Percentiles rank a stretch among this genome's conserved stretches.
These are phyloP conservation scores for Aureobasidium sp. DNA, from an alignment of 2,329 filamentous ascomycete genomes.

Conservation along the genomic window DNA sequence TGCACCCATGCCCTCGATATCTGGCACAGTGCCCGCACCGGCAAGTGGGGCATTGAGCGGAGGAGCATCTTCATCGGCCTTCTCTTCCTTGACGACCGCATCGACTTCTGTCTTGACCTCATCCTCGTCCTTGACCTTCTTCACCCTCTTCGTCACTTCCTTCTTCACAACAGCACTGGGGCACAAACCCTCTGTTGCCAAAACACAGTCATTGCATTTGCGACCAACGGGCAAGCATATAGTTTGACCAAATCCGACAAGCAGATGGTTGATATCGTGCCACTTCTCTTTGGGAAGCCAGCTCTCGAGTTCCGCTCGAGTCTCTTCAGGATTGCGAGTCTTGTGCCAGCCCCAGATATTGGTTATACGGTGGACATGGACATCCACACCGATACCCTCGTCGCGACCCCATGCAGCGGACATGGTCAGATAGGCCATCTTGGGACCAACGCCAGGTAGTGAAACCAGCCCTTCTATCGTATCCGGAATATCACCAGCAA, in stretches of 20 bases:
- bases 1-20: constrained; percentile 20
- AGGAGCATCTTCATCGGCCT: constrained; percentile 23
- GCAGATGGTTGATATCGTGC: constrained; percentile 84
- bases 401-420: constrained; percentile 62
- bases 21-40: constrained; percentile 17
- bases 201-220: constrained; percentile 75
- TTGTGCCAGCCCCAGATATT: constrained; percentile 90
- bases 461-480: constrained; percentile 66
- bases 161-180: constrained; percentile 37
- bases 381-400: constrained; percentile 83
- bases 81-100: constrained; percentile 19
- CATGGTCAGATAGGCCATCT: constrained; percentile 89
- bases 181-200: constrained; percentile 70
- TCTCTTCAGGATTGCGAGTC: constrained; percentile 74
- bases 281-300: constrained; percentile 81
- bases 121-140: constrained; percentile 31
- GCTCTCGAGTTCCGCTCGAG: constrained; percentile 61
- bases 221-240: constrained; percentile 73
- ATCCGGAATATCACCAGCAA: constrained; percentile 67
- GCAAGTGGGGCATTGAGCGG: constrained; percentile 18
- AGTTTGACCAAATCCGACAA: constrained; percentile 82
- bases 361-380: constrained; percentile 89
- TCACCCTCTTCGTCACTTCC: constrained; percentile 45
- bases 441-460: constrained; percentile 81
- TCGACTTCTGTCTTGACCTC: constrained; percentile 21